Conservation (phyloP, 1,139 yeast genomes). For the Ogataea hybrid region DNA sequence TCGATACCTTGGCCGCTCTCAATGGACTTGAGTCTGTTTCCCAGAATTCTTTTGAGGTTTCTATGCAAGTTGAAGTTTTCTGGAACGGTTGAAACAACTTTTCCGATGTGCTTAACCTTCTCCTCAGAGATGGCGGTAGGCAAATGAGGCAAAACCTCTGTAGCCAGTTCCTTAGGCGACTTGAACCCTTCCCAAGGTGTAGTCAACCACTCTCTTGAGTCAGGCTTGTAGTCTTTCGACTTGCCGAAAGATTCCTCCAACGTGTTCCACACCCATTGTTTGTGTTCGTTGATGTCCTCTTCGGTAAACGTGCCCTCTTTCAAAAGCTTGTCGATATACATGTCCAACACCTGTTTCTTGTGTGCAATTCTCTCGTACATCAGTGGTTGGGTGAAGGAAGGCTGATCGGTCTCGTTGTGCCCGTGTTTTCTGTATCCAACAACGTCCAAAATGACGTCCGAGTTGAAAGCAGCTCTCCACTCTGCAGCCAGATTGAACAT, state of each 20-base stretch:
- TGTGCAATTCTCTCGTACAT: conserved; percentile 92
- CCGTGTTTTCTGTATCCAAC: conserved; percentile 99
- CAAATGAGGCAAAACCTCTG: conserved; percentile 91
- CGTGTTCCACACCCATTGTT: conserved; percentile 95
- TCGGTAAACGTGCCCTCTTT: conserved; percentile 85
- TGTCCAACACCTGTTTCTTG: conserved; percentile 85
- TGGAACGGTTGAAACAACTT: conserved; percentile 79
- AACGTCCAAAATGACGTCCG: conserved; percentile 93
- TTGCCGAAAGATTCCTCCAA: conserved; percentile 87
- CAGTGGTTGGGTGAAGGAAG: conserved; percentile 96
- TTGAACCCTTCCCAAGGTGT: conserved; percentile 99
- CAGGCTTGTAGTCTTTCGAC: conserved; percentile 88
- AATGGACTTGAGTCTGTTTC: conserved; percentile 80
- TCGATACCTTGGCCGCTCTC: conserved; percentile 93
- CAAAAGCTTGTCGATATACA: conserved; percentile 75
- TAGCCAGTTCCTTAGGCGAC: conserved; percentile 95
- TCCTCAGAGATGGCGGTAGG: conserved; percentile 88
- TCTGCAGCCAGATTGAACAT: conserved; percentile 97
- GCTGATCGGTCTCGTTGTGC: conserved; percentile 99
- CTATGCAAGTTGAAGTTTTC: conserved; percentile 88
- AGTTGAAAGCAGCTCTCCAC: conserved; percentile 96
- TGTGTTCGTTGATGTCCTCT: conserved; percentile 93
- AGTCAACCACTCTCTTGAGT: conserved; percentile 96
- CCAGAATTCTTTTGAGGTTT: conserved; percentile 92
- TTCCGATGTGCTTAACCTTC: conserved; percentile 75